Evolutionary conservation across 2,329 filamentous ascomycete genomes (phyloP).

Genomic region (Talaromyces sp.): DNA sequence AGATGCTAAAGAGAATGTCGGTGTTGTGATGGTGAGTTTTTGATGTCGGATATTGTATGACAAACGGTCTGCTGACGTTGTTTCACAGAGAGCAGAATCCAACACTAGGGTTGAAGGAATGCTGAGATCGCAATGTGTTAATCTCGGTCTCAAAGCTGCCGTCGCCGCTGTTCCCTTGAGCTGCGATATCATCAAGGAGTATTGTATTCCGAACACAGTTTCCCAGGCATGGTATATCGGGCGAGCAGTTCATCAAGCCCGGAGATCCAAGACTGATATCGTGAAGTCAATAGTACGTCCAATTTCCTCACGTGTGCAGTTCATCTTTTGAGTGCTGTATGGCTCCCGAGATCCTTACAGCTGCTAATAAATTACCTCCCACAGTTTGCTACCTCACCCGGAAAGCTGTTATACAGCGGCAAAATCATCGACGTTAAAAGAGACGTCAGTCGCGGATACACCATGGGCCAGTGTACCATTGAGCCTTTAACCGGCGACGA

Average conservation of each 20-base stretch:
- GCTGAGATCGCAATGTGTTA: slow-evolving; percentile 29
- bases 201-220: slow-evolving; percentile 31
- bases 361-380: slow-evolving; percentile 17
- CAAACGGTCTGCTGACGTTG: background rate
- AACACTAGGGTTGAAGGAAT: slow-evolving; percentile 28
- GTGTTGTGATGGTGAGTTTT: slow-evolving; percentile 26
- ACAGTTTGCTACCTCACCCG: slow-evolving; percentile 32
- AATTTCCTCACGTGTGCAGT: background rate
- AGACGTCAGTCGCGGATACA: slow-evolving; percentile 40
- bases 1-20: slow-evolving; percentile 45
- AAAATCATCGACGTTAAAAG: slow-evolving; percentile 48
- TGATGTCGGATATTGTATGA: background rate
- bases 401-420: slow-evolving; percentile 45
- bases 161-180: slow-evolving; percentile 26
- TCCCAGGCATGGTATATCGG: slow-evolving; percentile 35
- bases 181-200: slow-evolving; percentile 28
- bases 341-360: too few species aligned
- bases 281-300: slow-evolving; percentile 44
- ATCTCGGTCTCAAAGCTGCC: slow-evolving; percentile 29
- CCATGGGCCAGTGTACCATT: slow-evolving; percentile 35
- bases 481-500: slow-evolving; percentile 30
- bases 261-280: slow-evolving; percentile 32
- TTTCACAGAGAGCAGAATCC: slow-evolving; percentile 26
- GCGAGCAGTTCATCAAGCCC: slow-evolving; percentile 29
- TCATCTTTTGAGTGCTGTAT: background rate